A percentile compares a stretch with the other conserved stretches of the same genome.
Evolutionary conservation across 2,329 filamentous ascomycete genomes (phyloP).

Genomic region (Xylaria sp.): DNA sequence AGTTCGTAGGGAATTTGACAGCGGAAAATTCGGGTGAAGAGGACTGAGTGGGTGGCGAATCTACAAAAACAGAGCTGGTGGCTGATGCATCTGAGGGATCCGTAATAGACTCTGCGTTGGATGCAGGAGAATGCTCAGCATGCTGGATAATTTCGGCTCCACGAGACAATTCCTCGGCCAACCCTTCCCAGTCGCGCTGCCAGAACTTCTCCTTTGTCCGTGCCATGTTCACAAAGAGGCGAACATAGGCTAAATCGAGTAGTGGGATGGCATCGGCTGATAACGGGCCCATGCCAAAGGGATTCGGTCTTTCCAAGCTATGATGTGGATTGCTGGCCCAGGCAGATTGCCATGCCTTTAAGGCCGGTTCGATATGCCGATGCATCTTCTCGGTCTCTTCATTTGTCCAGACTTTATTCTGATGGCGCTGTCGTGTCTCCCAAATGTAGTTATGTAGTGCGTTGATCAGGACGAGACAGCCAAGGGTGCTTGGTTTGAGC

Average conservation of each 20-base stretch:
- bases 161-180: conserved; percentile 86
- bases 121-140: conserved; percentile 69
- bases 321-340: conserved; percentile 90
- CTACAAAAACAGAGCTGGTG: conserved; percentile 59
- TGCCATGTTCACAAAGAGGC: conserved; percentile 92
- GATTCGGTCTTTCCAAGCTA: conserved; percentile 85
- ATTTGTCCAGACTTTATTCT: conserved; percentile 87
- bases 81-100: conserved; percentile 62
- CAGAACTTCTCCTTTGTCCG: conserved; percentile 93
- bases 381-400: conserved; percentile 97
- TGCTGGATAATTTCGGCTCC: conserved; percentile 81
- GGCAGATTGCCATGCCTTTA: conserved; percentile 93
- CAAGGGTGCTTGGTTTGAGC: conserved; percentile 87
- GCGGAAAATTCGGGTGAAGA: conserved; percentile 61
- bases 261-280: conserved; percentile 92
- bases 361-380: conserved; percentile 89
- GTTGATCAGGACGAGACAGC: conserved; percentile 90
- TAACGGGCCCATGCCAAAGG: conserved; percentile 81
- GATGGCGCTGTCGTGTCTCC: conserved; percentile 92
- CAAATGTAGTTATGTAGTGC: conserved; percentile 98
- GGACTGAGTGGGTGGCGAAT: conserved; percentile 63
- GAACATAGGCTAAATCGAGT: conserved; percentile 89
- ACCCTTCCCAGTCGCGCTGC: conserved; percentile 91
- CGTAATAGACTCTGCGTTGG: conserved; percentile 59
- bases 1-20: conserved; percentile 51